These are phyloP conservation scores for Ascochyta pisi DNA, from an alignment of 2,329 filamentous ascomycete species.

Conservation along the genomic window DNA sequence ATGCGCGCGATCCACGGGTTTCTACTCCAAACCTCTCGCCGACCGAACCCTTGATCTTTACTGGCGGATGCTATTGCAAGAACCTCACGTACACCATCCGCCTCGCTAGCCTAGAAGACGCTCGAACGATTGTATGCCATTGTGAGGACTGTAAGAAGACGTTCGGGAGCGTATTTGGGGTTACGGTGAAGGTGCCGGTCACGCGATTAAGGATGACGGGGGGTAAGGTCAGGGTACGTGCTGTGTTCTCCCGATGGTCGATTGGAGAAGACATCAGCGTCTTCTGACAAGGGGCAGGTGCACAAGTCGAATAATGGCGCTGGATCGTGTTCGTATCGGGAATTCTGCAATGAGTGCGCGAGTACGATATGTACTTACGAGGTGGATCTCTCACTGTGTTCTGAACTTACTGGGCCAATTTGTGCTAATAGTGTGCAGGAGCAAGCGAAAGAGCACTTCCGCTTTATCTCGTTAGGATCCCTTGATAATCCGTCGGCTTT, in stretches of 20 bases:
- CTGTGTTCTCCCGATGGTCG: not conserved
- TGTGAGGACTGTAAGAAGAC: conserved; percentile 63
- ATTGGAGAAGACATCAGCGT: not conserved
- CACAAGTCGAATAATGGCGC: conserved; percentile 60
- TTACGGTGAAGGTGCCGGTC: conserved; percentile 60
- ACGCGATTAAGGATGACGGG: conserved; percentile 51
- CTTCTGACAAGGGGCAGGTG: conserved; percentile 34
- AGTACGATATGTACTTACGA: conserved; percentile 61
- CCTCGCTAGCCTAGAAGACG: conserved; percentile 55
- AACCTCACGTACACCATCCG: conserved; percentile 56
- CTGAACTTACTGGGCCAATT: not conserved
- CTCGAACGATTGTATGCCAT: conserved; percentile 61
- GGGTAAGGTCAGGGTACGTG: conserved; percentile 22
- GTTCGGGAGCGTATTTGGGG: conserved; percentile 59
- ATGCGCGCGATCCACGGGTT: not conserved
- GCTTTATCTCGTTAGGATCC: conserved; percentile 31
- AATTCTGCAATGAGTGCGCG: conserved; percentile 62
- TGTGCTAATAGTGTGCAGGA: conserved; percentile 22
- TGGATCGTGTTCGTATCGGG: conserved; percentile 56
- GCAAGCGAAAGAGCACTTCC: conserved; percentile 28
- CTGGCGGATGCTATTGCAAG: conserved; percentile 58
- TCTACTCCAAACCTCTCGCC: not conserved
- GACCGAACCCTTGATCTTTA: conserved; percentile 25
- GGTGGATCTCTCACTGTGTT: conserved; percentile 6
- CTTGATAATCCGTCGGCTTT: conserved; percentile 34